Evolutionary conservation across 345 rosid genomes (phyloP).

Genomic region (Salix dunnii): DNA sequence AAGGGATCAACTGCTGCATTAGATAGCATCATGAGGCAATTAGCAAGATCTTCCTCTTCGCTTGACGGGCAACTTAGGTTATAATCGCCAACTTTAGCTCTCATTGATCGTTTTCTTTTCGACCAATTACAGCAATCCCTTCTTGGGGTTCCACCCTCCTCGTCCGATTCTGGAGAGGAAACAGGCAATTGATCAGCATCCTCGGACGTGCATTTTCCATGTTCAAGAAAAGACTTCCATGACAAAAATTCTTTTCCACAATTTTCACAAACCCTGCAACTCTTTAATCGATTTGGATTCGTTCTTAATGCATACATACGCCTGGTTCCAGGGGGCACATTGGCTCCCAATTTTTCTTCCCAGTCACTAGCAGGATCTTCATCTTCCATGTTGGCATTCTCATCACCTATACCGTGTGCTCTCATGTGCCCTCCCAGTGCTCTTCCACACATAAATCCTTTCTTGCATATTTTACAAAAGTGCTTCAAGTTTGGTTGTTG

Average conservation of each 20-base stretch:
- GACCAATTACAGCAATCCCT: slow-evolving; percentile 44
- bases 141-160: slow-evolving; percentile 29
- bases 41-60: slow-evolving; percentile 96
- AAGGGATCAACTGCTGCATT: slow-evolving; percentile 60
- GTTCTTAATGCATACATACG: slow-evolving; percentile 66
- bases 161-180: slow-evolving; percentile 43
- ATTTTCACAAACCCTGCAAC: slow-evolving; percentile 61
- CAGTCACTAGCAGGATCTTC: slow-evolving; percentile 56
- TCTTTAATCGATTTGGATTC: slow-evolving; percentile 60
- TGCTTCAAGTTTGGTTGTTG: slow-evolving; percentile 47
- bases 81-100: slow-evolving; percentile 43
- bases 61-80: slow-evolving; percentile 43
- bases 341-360: slow-evolving; percentile 41
- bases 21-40: slow-evolving; percentile 84
- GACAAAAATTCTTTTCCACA: slow-evolving; percentile 76
- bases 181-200: slow-evolving; percentile 43
- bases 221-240: slow-evolving; percentile 78
- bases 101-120: slow-evolving; percentile 62
- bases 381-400: slow-evolving; percentile 43
- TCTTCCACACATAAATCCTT: slow-evolving; percentile 67
- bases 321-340: slow-evolving; percentile 42
- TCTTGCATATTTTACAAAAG: slow-evolving; percentile 69
- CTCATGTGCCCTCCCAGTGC: slow-evolving; percentile 81
- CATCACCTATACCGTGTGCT: slow-evolving; percentile 72
- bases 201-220: slow-evolving; percentile 59